phyloP scores from a whole-genome alignment of 805 yeast genomes.

The Suhomyces sp. region DNA sequence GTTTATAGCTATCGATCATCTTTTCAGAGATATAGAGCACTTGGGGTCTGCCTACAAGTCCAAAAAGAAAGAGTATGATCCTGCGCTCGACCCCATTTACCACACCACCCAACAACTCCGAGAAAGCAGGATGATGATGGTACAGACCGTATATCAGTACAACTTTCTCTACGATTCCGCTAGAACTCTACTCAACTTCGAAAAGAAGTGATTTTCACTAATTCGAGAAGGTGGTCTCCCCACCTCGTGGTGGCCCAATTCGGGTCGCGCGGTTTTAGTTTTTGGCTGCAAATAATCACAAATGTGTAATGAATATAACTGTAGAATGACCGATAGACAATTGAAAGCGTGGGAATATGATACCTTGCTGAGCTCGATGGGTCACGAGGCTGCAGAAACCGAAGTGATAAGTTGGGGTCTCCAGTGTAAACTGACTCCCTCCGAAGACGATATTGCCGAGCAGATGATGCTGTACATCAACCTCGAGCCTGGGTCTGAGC shows the following conservation, averaged over 20 bases:
- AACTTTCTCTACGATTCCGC: slow-evolving; percentile 32
- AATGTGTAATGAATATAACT: too few relatives aligned
- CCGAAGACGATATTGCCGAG: too few relatives aligned
- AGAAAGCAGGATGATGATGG: slow-evolving; percentile 41
- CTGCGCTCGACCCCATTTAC: slow-evolving; percentile 24
- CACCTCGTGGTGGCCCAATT: neutral
- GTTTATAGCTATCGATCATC: slow-evolving; percentile 35
- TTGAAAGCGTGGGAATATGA: too few relatives aligned
- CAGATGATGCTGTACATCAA: too few relatives aligned
- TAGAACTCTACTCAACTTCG: neutral
- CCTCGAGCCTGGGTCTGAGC: too few relatives aligned
- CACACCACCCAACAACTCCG: slow-evolving; percentile 28
- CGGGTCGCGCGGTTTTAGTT: neutral
- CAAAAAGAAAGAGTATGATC: slow-evolving; percentile 5
- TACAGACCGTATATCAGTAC: slow-evolving; percentile 40
- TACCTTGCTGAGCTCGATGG: too few relatives aligned
- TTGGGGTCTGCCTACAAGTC: slow-evolving; percentile 13
- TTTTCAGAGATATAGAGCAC: slow-evolving; percentile 27
- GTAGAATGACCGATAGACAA: too few relatives aligned
- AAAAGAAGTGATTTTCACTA: neutral
- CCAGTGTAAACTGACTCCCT: too few relatives aligned
- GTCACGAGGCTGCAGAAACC: too few relatives aligned
- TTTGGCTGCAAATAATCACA: neutral
- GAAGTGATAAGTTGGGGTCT: too few relatives aligned
- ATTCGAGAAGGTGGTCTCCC: neutral